Percentiles rank a stretch among this genome's conserved stretches.
phyloP scores from a whole-genome alignment of 257 asterid genomes.

The Nemophila menziesii region DNA sequence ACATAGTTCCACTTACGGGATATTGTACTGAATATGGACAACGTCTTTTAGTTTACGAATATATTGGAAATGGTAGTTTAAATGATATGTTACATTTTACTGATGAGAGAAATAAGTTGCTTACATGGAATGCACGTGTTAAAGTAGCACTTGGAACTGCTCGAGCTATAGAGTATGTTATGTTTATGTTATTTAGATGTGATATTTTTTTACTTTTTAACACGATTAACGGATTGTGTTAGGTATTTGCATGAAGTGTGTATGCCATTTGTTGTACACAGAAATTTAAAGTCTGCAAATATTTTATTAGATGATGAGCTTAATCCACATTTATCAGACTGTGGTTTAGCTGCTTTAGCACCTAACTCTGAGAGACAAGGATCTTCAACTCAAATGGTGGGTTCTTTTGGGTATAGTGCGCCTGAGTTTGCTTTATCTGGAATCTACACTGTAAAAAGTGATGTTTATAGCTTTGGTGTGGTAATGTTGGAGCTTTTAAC shows the following conservation, averaged over 20 bases:
- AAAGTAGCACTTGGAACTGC: slow-evolving; percentile 98
- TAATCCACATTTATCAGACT: slow-evolving; percentile 91
- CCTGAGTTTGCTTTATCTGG: slow-evolving; percentile 98
- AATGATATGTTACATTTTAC: slow-evolving; percentile 94
- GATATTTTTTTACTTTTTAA: slow-evolving; percentile 5
- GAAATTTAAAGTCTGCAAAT: slow-evolving; percentile 88
- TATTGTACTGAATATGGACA: slow-evolving; percentile 93
- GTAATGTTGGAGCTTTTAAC: slow-evolving; percentile 96
- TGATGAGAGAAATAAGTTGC: slow-evolving; percentile 74
- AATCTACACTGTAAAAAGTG: slow-evolving; percentile 84
- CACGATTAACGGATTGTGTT: slow-evolving; percentile 10
- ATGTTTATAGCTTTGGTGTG: slow-evolving; percentile 91
- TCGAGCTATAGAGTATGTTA: slow-evolving; percentile 90
- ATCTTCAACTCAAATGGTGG: slow-evolving; percentile 71
- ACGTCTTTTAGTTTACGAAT: slow-evolving; percentile 78
- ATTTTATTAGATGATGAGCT: slow-evolving; percentile 87
- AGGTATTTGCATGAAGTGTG: slow-evolving; percentile 99
- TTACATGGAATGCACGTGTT: slow-evolving; percentile 96
- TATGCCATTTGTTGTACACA: slow-evolving; percentile 87
- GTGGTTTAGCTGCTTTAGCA: slow-evolving; percentile 73
- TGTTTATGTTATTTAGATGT: slow-evolving; percentile 1
- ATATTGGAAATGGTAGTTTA: slow-evolving; percentile 67
- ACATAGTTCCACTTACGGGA: slow-evolving; percentile 74
- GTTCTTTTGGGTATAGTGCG: slow-evolving; percentile 90
- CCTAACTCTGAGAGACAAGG: slow-evolving; percentile 96